Evolutionary conservation across 139 green algal species (phyloP), one percentile per base, ranked within the genome.

Genomic region (Chlamydomonas urium): DNA sequence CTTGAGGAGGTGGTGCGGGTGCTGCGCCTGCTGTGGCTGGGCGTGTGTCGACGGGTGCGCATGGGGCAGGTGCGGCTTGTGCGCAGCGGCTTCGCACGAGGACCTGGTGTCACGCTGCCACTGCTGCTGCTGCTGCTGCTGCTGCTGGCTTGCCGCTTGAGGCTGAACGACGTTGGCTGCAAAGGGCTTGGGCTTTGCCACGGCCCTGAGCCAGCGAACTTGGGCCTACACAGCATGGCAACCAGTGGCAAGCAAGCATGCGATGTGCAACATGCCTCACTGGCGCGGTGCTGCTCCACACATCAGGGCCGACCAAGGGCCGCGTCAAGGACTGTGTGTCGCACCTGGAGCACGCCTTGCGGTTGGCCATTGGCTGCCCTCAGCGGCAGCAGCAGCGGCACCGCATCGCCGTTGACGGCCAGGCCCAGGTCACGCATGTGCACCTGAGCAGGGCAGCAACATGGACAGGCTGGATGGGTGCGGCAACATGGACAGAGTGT

Each of bases 311-410:
- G 17, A 56, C 17, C 45, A 56, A 26, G 42, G 42, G 8, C 42
- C 10, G 42, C 14, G 42, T 50, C 10, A 50, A 50, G 10, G 14
- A 50, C 10, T 24, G 42, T 50, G 42, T 50, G 42, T 14, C 42
- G 23, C 8, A 70, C 23, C 63, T 70, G 63, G 4, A 70, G 35
- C 4, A 4, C 34, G 10, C 63, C 63, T 28, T 57, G 63, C 4
- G 63, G 38, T 21, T 38, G 23, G 4, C 63, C 63, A 3, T 8
- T 36, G 38, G 35, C 10, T 56, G 14, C 23, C 4, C 14, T 32
- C 8, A 70, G 38, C 4, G 63, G 63, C 3, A 70, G 36, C 63
- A 70, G 5, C 23, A 70, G 10, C 4, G 63, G 63, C 36, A 58
- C 21, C 4, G 63, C 23, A 32, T 56, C 36, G 5, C 35, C 63